A percentile compares a stretch with the other conserved stretches of the same genome.
Evolutionary conservation across 192 early-diverging fungal genomes (phyloP).

Genomic region (Coemansia sp.): DNA sequence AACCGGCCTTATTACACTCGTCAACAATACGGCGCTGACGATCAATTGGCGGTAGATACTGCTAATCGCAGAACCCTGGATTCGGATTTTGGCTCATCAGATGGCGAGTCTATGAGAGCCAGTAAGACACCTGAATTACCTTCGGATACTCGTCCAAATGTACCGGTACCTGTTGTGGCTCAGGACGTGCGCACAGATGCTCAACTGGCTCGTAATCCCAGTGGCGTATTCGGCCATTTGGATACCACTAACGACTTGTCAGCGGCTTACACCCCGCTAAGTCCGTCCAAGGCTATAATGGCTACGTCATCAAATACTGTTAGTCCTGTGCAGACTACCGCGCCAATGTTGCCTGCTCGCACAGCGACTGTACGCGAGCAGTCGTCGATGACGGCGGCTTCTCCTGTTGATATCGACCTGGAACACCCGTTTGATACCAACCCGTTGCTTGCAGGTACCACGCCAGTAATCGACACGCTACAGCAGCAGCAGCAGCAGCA

Average conservation of each 20-base stretch:
- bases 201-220: not conserved
- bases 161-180: no score
- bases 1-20: not conserved
- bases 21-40: conserved; percentile 8
- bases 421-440: conserved; percentile 11
- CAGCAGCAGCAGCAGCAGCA: not conserved
- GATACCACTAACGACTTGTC: conserved; percentile 12
- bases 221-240: conserved; percentile 13
- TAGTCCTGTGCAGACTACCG: no score
- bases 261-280: conserved; percentile 12
- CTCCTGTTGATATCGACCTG: conserved; percentile 1
- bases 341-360: not conserved
- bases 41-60: not conserved
- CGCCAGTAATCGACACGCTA: not conserved
- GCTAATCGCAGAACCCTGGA: conserved; percentile 17
- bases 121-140: conserved; percentile 10
- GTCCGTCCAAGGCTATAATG: conserved; percentile 9
- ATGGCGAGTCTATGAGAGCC: not conserved
- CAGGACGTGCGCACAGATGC: not conserved
- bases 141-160: not conserved
- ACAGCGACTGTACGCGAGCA: not conserved
- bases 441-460: conserved; percentile 5
- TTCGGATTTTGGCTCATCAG: conserved; percentile 39
- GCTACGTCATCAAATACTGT: not conserved
- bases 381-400: not conserved